These are phyloP conservation scores for Mycena filopes DNA, from an alignment of 768 basidiomycete genomes.

Conservation along the genomic window DNA sequence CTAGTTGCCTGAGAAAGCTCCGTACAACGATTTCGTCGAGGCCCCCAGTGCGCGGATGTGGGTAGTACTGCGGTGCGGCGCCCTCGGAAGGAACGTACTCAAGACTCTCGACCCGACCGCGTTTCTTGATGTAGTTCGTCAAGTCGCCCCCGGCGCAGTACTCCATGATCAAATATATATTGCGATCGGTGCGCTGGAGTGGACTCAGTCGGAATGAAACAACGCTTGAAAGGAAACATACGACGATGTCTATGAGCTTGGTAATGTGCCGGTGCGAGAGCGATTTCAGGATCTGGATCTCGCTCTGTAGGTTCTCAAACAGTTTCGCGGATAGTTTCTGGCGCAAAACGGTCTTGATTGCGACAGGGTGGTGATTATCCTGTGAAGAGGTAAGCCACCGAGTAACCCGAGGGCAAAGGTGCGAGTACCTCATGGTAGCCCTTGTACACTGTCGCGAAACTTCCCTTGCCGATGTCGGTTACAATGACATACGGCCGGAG, in stretches of 20 bases:
- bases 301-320: slow-evolving; percentile 97
- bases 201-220: slow-evolving; percentile 33
- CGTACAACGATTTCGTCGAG: slow-evolving; percentile 91
- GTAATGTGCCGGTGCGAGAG: slow-evolving; percentile 95
- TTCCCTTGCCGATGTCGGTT: slow-evolving; percentile 85
- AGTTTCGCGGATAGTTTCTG: slow-evolving; percentile 91
- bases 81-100: slow-evolving; percentile 81
- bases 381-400: slow-evolving; percentile 41
- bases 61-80: slow-evolving; percentile 83
- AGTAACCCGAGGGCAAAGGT: slow-evolving; percentile 15
- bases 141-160: slow-evolving; percentile 97
- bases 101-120: slow-evolving; percentile 91
- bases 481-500: slow-evolving; percentile 82
- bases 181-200: slow-evolving; percentile 72
- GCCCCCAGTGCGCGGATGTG: slow-evolving; percentile 91
- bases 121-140: slow-evolving; percentile 96
- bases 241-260: slow-evolving; percentile 91
- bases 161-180: slow-evolving; percentile 97
- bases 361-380: slow-evolving; percentile 84
- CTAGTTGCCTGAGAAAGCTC: slow-evolving; percentile 91
- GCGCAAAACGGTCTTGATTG: slow-evolving; percentile 94
- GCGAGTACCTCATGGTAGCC: slow-evolving; percentile 85
- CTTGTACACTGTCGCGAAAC: slow-evolving; percentile 96
- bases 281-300: slow-evolving; percentile 96
- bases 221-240: slow-evolving; percentile 47